These are phyloP conservation scores for Zea luxurians DNA, from an alignment of 176 grass and related monocot genomes.

Conservation along the genomic window DNA sequence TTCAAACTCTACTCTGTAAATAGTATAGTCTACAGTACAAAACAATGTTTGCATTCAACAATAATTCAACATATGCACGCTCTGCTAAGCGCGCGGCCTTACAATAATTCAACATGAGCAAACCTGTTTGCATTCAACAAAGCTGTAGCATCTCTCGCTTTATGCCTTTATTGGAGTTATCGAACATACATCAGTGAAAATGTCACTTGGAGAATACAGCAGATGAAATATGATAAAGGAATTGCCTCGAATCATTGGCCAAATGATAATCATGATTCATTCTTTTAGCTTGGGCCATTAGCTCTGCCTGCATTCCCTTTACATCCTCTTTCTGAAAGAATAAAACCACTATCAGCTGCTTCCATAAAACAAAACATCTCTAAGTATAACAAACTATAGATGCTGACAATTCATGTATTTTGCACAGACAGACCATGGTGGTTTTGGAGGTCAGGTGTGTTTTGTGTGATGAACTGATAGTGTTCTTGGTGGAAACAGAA, in stretches of 20 bases:
- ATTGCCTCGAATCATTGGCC: slow-evolving; percentile 2
- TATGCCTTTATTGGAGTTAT: slow-evolving; percentile 28
- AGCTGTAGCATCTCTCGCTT: slow-evolving; percentile 34
- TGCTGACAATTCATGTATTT: slow-evolving; percentile 2
- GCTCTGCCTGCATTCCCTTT: slow-evolving; percentile 53
- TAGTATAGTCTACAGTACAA: too few relatives aligned
- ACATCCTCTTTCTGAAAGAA: slow-evolving; percentile 68
- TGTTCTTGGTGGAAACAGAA: slow-evolving; percentile 9
- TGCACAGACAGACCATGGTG: not conserved
- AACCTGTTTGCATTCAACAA: slow-evolving; percentile 29
- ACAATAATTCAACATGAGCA: slow-evolving; percentile 24
- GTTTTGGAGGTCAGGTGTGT: not conserved
- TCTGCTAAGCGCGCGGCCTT: slow-evolving; percentile 6
- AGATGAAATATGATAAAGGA: slow-evolving; percentile 32
- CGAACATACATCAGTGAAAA: slow-evolving; percentile 39
- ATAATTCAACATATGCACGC: too few relatives aligned
- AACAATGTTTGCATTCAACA: too few relatives aligned
- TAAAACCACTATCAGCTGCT: slow-evolving; percentile 28
- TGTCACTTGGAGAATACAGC: slow-evolving; percentile 36
- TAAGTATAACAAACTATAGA: not conserved
- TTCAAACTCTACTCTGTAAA: too few relatives aligned
- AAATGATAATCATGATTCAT: slow-evolving; percentile 47
- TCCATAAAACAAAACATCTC: not conserved
- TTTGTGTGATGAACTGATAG: not conserved
- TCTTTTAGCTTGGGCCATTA: slow-evolving; percentile 57